Evolutionary conservation across 345 rosid genomes (phyloP), one percentile per base, ranked within the genome.

Genomic region (Corchorus capsularis): DNA sequence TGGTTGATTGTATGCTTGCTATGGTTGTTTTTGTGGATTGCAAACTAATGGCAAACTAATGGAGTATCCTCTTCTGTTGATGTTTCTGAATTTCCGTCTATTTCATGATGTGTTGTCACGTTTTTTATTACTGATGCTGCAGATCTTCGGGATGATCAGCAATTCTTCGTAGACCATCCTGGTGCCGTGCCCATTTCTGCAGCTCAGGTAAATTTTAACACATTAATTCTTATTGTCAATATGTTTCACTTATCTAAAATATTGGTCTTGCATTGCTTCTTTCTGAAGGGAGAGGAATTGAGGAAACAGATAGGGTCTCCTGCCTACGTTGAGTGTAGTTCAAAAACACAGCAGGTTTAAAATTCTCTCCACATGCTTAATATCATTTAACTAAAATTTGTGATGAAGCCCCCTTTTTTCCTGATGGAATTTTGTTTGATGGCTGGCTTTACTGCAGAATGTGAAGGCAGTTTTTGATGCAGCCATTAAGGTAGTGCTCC

Each of bases 271-370:
- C 32, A 69, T 67, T 72, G 17, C 35, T 74, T 55, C 54, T 53
- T 73, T 60, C 55, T 71, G 39, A 77, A 95, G 99, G 99, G 99
- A 68, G 99, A 95, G 91, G 98, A 95, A 68, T 86, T 95, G 79
- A 92, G 78, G 91, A 95, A 92, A 82, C 86, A 85, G 82, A 95
- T 95, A 66, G 91, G 90, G 65, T 86, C 98, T 66, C 94, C 99
- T 50, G 88, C 90, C 59, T 95, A 95, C 82, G 82, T 95, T 57
- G 99, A 95, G 75, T 93, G 99, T 79, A 95, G 98, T 84, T 89
- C 97, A 20, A 95, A 95, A 81, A 87, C 99, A 32, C 99, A 92
- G 80, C 93, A 93, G 95, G 98, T 93, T 69, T 32, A 65, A 63
- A 46, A 22, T 32, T 77, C 8, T 47, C 35, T 13, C 5, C 49